phyloP scores from a whole-genome alignment of 1,139 yeast genomes.

The Diutina neorugosa region DNA sequence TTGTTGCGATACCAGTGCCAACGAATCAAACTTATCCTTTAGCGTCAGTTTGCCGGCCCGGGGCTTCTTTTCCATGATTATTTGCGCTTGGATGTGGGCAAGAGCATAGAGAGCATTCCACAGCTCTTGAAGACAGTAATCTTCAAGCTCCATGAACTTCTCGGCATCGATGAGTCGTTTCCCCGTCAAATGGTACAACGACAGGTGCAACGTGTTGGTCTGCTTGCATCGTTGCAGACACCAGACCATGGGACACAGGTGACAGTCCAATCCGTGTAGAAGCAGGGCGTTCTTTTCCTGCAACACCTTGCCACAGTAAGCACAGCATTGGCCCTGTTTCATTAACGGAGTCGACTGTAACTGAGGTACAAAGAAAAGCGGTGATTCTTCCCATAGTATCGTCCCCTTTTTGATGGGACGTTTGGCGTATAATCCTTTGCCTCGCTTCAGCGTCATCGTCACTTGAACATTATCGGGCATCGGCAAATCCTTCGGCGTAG shows the following conservation, averaged over 20 bases:
- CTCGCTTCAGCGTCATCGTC: slow-evolving; percentile 30
- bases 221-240: slow-evolving; percentile 56
- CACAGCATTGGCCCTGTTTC: slow-evolving; percentile 61
- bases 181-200: slow-evolving; percentile 40
- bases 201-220: slow-evolving; percentile 37
- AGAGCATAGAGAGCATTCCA: slow-evolving; percentile 64
- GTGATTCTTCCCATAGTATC: slow-evolving; percentile 46
- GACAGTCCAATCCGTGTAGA: slow-evolving; percentile 52
- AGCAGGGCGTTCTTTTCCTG: slow-evolving; percentile 10
- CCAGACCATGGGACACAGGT: slow-evolving; percentile 60
- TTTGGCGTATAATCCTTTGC: slow-evolving; percentile 40
- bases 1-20: slow-evolving; percentile 65
- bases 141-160: slow-evolving; percentile 45
- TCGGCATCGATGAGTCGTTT: slow-evolving; percentile 26
- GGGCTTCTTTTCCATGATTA: slow-evolving; percentile 31
- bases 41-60: slow-evolving; percentile 14
- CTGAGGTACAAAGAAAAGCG: slow-evolving; percentile 61
- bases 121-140: slow-evolving; percentile 49
- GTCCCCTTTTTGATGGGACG: slow-evolving; percentile 35
- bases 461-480: slow-evolving; percentile 37
- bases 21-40: slow-evolving; percentile 27
- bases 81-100: slow-evolving; percentile 43
- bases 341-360: slow-evolving; percentile 55
- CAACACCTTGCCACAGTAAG: slow-evolving; percentile 39
- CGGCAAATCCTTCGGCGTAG: slow-evolving; percentile 33